These are phyloP conservation scores for Agaricus sinodeliciosus DNA, from an alignment of 768 basidiomycete genomes.

Conservation along the genomic window DNA sequence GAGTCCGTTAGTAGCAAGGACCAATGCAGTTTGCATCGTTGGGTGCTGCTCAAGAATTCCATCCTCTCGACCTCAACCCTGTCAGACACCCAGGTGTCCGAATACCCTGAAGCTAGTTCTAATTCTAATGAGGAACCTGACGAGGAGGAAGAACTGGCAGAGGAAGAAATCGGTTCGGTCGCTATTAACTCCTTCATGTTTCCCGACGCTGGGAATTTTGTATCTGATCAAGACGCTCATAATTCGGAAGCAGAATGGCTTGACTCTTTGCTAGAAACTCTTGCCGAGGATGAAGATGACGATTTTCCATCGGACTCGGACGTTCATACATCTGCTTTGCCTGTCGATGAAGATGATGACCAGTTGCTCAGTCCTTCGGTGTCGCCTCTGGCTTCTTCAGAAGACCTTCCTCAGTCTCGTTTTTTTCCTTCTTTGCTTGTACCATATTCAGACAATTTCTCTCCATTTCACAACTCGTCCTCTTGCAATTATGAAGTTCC, in stretches of 20 bases:
- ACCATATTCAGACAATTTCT: conserved; percentile 30
- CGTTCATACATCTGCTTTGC: conserved; percentile 36
- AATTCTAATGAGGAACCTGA: conserved; percentile 32
- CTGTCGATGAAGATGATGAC: conserved; percentile 62
- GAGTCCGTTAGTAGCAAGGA: conserved; percentile 55
- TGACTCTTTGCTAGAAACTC: conserved; percentile 69
- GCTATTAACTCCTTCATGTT: conserved; percentile 74
- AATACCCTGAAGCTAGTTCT: conserved; percentile 22
- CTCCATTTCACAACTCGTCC: conserved; percentile 11
- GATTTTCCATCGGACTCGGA: conserved; percentile 39
- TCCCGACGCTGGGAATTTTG: conserved; percentile 63
- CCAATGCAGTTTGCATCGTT: conserved; percentile 73
- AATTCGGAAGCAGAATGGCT: conserved; percentile 76
- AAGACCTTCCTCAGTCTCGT: conserved; percentile 53
- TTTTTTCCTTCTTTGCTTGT: conserved; percentile 42
- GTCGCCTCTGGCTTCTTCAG: conserved; percentile 74
- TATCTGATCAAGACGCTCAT: conserved; percentile 30
- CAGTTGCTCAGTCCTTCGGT: conserved; percentile 51
- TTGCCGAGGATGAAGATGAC: conserved; percentile 68
- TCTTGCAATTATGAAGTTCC: conserved; percentile 46
- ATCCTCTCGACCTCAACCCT: conserved; percentile 43
- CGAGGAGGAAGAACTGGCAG: conserved; percentile 35
- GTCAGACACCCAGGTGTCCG: conserved; percentile 25
- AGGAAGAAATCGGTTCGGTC: conserved; percentile 43
- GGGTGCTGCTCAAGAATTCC: conserved; percentile 86